These are phyloP conservation scores for Arthrobotrys musiformis DNA, from an alignment of 2,329 filamentous ascomycete genomes.

Conservation along the genomic window DNA sequence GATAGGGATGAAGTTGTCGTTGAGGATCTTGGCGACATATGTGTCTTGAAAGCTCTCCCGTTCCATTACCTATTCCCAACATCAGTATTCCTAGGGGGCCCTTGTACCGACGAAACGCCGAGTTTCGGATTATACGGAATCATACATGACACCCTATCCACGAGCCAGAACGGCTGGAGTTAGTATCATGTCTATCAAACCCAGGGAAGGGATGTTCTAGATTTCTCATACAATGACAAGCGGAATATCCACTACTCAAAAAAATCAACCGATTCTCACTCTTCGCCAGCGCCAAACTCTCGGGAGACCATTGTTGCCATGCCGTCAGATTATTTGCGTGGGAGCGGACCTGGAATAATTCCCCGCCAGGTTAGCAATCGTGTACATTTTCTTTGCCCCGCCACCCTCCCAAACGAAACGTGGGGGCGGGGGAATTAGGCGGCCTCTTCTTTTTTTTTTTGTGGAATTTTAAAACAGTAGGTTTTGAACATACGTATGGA, in stretches of 20 bases:
- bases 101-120: not conserved
- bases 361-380: slow-evolving; percentile 9
- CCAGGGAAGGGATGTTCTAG: not conserved
- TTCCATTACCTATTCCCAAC: slow-evolving; percentile 78
- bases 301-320: slow-evolving; percentile 88
- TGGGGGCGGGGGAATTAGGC: slow-evolving; percentile 1
- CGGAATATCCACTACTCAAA: slow-evolving; percentile 91
- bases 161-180: slow-evolving; percentile 3
- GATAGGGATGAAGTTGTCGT: slow-evolving; percentile 87
- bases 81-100: not conserved
- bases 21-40: slow-evolving; percentile 82
- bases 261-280: slow-evolving; percentile 89
- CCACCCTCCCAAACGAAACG: slow-evolving; percentile 31
- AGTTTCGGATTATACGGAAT: slow-evolving; percentile 12
- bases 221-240: slow-evolving; percentile 90
- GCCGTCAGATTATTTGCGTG: slow-evolving; percentile 84
- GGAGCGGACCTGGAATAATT: slow-evolving; percentile 70
- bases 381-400: slow-evolving; percentile 22
- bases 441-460: no score
- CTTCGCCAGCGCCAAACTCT: slow-evolving; percentile 79
- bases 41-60: slow-evolving; percentile 88
- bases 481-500: slow-evolving; percentile 58
- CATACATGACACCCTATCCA: slow-evolving; percentile 64
- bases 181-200: not conserved
- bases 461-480: slow-evolving; percentile 16